Evolutionary conservation across 768 basidiomycete species (phyloP), one percentile per base, ranked within the genome.

Genomic region (Pisolithus sp.): DNA sequence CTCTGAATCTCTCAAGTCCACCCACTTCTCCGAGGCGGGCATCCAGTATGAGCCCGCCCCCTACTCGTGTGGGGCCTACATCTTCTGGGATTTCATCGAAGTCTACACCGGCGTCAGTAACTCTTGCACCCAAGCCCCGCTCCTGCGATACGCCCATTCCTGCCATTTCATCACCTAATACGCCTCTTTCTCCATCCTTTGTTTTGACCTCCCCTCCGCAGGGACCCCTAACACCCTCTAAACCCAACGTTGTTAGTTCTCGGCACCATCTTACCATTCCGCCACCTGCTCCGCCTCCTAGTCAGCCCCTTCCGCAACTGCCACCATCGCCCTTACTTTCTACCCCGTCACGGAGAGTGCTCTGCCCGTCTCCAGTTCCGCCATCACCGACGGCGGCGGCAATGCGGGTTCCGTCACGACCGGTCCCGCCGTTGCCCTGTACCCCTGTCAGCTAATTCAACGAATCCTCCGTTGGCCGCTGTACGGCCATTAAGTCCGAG

Each of bases 211-310:
- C 48, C 2, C 42, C 50, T 15, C 28, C 48, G 4, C 53, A 49
- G 9, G 37, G 18, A 28, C 20, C 49, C 40, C 23, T 31, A 26
- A 34, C n/a, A 15, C 37, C 51, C 6, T 10, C 41, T 17, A 66
- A 55, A 42, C 37, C 59, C 15, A 8, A 48, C 24, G 2, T 42
- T 31, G 3, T 51, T 18, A 44, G 66, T 37, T 60, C 68, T 24
- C 63, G 67, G 30, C 61, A 63, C 18, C 63, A 68, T 45, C 55
- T 67, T 18, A 21, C 41, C 12, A 63, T 68, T 10, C 66, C 62
- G 36, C 66, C 68, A 0, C 66, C 62, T 13, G 57, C 59, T n/a
- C 66, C 66, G 17, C 66, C 66, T 4, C 66, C 66, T 2, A 66
- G 61, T 31, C 57, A 57, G 20, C 66, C 66, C 46, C 60, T 69